A percentile compares a stretch with the other conserved stretches of the same genome.
Conservation (phyloP, 306 rosid species). For the Hippophae tibetana region DNA sequence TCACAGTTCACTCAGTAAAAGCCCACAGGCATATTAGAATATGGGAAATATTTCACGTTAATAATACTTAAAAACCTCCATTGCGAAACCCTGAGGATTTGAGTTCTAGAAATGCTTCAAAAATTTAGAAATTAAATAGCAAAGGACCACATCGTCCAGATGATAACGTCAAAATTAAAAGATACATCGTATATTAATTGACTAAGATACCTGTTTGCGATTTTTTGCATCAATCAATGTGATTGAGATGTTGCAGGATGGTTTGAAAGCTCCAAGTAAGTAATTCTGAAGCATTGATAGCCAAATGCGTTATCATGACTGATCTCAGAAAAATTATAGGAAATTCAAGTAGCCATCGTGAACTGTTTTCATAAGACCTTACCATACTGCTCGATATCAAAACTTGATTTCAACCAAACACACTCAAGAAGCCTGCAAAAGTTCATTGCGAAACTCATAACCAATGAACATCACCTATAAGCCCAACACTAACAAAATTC, state of each 20-base stretch:
- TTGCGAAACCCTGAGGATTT: no score
- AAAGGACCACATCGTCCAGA: no score
- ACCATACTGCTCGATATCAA: constrained; percentile 22
- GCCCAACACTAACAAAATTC: not conserved
- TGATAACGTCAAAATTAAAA: not conserved
- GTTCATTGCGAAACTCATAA: not conserved
- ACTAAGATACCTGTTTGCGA: constrained; percentile 69
- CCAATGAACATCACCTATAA: not conserved
- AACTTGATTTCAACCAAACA: constrained; percentile 10
- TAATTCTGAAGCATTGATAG: constrained; percentile 49
- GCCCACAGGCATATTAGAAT: no score
- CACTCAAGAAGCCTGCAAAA: constrained; percentile 23
- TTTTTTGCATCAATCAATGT: constrained; percentile 78
- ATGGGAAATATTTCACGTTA: no score
- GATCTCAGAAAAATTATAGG: not conserved
- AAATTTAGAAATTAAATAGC: no score
- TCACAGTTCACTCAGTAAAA: not conserved
- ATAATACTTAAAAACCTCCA: no score
- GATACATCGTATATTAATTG: not conserved
- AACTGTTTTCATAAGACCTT: constrained; percentile 8
- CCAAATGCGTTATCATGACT: not conserved
- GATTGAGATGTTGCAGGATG: constrained; percentile 74
- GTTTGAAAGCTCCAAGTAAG: constrained; percentile 98
- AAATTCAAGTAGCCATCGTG: not conserved
- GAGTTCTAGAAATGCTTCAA: no score